Percentiles rank a stretch among this genome's conserved stretches.
Evolutionary conservation across 2,329 filamentous ascomycete genomes (phyloP).

Genomic region (Exophiala phaeomuriformis): DNA sequence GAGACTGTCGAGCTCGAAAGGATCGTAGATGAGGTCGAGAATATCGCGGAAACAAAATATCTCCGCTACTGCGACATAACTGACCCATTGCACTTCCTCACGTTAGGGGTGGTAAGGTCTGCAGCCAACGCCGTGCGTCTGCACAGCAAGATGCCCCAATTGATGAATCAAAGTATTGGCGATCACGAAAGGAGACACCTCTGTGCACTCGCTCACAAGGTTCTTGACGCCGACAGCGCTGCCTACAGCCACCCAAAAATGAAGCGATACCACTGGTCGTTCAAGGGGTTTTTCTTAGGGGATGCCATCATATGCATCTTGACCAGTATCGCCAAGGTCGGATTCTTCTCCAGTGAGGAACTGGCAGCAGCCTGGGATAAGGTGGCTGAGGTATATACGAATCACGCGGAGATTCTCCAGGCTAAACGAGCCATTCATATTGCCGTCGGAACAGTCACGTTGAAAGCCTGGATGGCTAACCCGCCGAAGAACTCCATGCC

Average conservation of each 20-base stretch:
- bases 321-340: not conserved
- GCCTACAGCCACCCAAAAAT: not conserved
- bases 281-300: not conserved
- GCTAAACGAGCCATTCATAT: not conserved
- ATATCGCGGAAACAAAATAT: conserved; percentile 30
- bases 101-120: conserved; percentile 14
- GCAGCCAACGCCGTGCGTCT: not conserved
- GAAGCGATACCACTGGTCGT: not conserved
- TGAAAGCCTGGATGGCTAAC: conserved; percentile 4
- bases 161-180: not conserved
- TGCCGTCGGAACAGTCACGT: not conserved
- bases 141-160: not conserved
- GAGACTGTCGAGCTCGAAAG: conserved; percentile 14
- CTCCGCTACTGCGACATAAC: conserved; percentile 32
- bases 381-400: not conserved
- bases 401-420: not conserved
- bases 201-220: not conserved
- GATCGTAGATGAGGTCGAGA: conserved; percentile 28
- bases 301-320: not conserved
- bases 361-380: not conserved
- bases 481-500: not conserved
- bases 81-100: conserved; percentile 36
- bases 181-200: not conserved
- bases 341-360: not conserved
- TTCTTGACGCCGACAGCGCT: conserved; percentile 1